Percentiles rank a stretch among this genome's conserved stretches.
Conservation (phyloP, 352 stramenopile genomes). For the Phytophthora meadii region DNA sequence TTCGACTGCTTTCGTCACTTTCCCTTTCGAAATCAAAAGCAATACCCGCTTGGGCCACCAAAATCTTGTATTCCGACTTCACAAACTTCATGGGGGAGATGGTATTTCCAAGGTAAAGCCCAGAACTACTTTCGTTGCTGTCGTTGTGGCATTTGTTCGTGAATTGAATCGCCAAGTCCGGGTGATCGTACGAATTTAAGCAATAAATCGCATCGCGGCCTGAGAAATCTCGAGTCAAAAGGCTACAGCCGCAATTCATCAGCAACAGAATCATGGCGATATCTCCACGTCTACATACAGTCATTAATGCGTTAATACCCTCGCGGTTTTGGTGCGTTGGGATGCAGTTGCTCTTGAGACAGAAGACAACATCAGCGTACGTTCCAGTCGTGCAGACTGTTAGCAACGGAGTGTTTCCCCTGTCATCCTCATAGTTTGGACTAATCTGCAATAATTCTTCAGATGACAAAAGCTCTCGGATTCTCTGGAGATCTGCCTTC, state of each 20-base stretch:
- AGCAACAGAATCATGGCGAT: slow-evolving; percentile 46
- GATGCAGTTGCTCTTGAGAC: slow-evolving; percentile 48
- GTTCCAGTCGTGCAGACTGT: slow-evolving; percentile 36
- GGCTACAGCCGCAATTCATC: slow-evolving; percentile 37
- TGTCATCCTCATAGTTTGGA: slow-evolving; percentile 55
- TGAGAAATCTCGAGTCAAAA: slow-evolving; percentile 56
- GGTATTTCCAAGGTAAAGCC: slow-evolving; percentile 14
- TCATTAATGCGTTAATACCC: slow-evolving; percentile 56
- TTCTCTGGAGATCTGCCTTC: slow-evolving; percentile 31
- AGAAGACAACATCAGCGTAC: slow-evolving; percentile 43
- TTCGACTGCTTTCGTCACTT: slow-evolving; percentile 2
- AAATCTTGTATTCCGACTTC: slow-evolving; percentile 26
- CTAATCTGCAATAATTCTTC: slow-evolving; percentile 39
- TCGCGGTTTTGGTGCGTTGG: slow-evolving; percentile 55
- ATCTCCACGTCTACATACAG: slow-evolving; percentile 53
- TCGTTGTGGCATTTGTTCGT: slow-evolving; percentile 25
- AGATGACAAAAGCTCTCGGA: slow-evolving; percentile 46
- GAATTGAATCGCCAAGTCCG: slow-evolving; percentile 45
- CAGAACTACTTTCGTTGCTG: background rate
- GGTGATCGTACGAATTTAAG: slow-evolving; percentile 52
- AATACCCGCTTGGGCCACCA: slow-evolving; percentile 18
- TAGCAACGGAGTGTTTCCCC: slow-evolving; percentile 57
- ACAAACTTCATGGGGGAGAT: background rate
- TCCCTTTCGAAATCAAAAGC: slow-evolving; percentile 8
- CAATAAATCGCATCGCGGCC: slow-evolving; percentile 50